phyloP scores from a whole-genome alignment of 179 eudicot species.

The Sideroxylon spinosum region DNA sequence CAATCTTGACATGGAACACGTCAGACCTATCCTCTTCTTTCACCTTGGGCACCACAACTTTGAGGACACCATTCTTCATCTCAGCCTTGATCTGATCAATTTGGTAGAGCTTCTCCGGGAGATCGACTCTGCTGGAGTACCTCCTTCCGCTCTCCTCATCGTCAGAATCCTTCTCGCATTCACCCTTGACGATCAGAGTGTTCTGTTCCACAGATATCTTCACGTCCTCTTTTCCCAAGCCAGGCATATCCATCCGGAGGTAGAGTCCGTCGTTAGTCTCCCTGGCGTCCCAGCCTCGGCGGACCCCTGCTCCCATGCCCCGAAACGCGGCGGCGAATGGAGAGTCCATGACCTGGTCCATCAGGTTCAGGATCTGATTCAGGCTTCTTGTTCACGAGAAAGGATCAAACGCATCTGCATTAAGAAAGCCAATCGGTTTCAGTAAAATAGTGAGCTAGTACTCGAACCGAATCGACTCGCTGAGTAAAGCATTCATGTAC shows the following conservation, averaged over 20 bases:
- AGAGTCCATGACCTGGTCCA: slow-evolving; percentile 42
- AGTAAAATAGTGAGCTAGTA: background rate
- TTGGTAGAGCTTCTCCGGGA: slow-evolving; percentile 46
- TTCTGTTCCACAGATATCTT: slow-evolving; percentile 46
- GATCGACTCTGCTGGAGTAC: slow-evolving; percentile 45
- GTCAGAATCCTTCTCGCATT: slow-evolving; percentile 27
- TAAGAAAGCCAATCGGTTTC: background rate
- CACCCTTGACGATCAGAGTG: slow-evolving; percentile 43
- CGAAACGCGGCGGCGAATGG: slow-evolving; percentile 18
- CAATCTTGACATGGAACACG: slow-evolving; percentile 18
- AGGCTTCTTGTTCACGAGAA: slow-evolving; percentile 39
- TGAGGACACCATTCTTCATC: slow-evolving; percentile 68
- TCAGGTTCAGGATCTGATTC: slow-evolving; percentile 38
- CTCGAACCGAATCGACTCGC: too few species aligned
- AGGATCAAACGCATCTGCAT: slow-evolving; percentile 45
- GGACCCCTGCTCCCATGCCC: slow-evolving; percentile 21
- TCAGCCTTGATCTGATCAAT: slow-evolving; percentile 55
- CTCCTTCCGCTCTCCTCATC: slow-evolving; percentile 39
- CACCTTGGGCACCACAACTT: slow-evolving; percentile 50
- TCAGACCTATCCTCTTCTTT: slow-evolving; percentile 44
- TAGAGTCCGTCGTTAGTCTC: slow-evolving; percentile 43
- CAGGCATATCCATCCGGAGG: slow-evolving; percentile 55
- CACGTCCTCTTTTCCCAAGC: slow-evolving; percentile 47
- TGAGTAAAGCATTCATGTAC: too few species aligned
- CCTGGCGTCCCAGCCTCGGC: slow-evolving; percentile 44